Conservation (phyloP, 2,329 filamentous ascomycete species). For the Sclerotinia borealis region DNA sequence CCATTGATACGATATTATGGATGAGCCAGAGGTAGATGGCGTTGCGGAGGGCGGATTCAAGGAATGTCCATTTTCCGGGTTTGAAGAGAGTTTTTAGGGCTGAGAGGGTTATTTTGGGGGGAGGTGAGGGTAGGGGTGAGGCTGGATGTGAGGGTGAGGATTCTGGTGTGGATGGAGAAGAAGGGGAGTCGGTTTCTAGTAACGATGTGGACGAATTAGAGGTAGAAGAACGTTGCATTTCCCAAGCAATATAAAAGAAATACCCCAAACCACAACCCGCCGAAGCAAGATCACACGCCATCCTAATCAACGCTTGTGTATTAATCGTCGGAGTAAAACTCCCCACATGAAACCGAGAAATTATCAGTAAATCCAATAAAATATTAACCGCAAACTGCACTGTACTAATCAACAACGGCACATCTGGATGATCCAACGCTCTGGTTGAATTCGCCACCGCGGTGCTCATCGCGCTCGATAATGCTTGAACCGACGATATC, state of each 20-base stretch:
- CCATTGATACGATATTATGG: constrained; percentile 56
- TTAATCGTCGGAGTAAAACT: constrained; percentile 51
- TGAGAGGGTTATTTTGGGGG: constrained; percentile 35
- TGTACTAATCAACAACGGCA: constrained; percentile 59
- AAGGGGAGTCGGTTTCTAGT: neutral
- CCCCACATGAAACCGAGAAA: constrained; percentile 59
- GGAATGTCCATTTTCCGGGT: constrained; percentile 54
- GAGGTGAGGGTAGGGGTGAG: constrained; percentile 8
- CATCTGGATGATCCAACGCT: constrained; percentile 62
- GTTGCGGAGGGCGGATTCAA: constrained; percentile 62
- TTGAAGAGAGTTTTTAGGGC: constrained; percentile 46
- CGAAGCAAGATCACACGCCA: constrained; percentile 53
- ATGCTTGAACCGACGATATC: constrained; percentile 55
- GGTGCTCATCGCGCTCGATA: constrained; percentile 57
- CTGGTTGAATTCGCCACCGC: constrained; percentile 56
- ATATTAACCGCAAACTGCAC: constrained; percentile 63
- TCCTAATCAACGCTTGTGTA: constrained; percentile 56
- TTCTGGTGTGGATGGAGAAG: neutral
- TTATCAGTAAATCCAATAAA: constrained; percentile 57
- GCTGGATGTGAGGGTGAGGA: neutral
- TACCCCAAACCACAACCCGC: constrained; percentile 52
- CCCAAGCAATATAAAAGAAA: constrained; percentile 41
- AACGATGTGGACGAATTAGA: too few relatives aligned
- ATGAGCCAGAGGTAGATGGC: constrained; percentile 67
- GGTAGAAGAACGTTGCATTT: constrained; percentile 11